A percentile compares a stretch with the other conserved stretches of the same genome.
phyloP scores from a whole-genome alignment of 768 basidiomycete species.

The Leccinellum rugosiceps region DNA sequence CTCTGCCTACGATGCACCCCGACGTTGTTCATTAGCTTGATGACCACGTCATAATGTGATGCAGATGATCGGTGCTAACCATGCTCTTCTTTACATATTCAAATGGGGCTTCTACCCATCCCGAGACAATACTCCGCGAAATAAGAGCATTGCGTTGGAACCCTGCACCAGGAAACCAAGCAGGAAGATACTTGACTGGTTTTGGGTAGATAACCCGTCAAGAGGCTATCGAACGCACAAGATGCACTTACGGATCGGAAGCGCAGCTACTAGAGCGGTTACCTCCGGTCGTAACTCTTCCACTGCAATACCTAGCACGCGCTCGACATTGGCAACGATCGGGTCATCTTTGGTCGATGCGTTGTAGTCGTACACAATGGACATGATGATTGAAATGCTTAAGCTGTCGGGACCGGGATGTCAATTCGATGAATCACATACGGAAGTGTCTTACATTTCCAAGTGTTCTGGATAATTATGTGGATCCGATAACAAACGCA shows the following conservation, averaged over 20 bases:
- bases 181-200: conserved; percentile 19
- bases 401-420: conserved; percentile 6
- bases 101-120: conserved; percentile 21
- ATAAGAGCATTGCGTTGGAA: conserved; percentile 19
- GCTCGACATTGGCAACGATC: conserved; percentile 16
- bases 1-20: conserved; percentile 7
- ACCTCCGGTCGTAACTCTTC: conserved; percentile 19
- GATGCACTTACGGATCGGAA: conserved; percentile 18
- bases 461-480: conserved; percentile 23
- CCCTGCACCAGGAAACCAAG: conserved; percentile 23
- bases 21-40: background rate
- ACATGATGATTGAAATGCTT: conserved; percentile 21
- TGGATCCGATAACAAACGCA: conserved; percentile 22
- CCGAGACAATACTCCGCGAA: conserved; percentile 1
- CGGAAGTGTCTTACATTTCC: conserved; percentile 11
- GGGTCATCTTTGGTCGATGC: conserved; percentile 17
- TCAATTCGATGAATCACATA: background rate
- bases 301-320: conserved; percentile 1
- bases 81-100: conserved; percentile 21
- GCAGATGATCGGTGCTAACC: conserved; percentile 9
- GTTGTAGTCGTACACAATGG: conserved; percentile 26
- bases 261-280: conserved; percentile 8
- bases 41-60: background rate
- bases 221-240: background rate
- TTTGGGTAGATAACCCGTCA: background rate